phyloP scores from a whole-genome alignment of 2,329 filamentous ascomycete genomes.

The Tolypocladium ovalisporum region DNA sequence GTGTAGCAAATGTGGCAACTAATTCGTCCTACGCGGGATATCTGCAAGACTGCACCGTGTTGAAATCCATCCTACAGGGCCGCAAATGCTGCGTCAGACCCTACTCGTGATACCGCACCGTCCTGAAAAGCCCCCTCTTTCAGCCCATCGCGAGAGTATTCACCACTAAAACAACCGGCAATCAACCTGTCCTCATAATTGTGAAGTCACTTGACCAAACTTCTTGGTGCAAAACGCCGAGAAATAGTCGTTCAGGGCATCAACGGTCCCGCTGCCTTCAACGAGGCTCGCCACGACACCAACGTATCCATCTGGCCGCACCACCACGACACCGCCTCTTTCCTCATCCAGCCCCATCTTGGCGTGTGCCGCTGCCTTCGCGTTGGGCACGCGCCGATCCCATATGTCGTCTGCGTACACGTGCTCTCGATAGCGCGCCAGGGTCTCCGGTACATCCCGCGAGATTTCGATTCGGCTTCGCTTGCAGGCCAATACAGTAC shows the following conservation, averaged over 20 bases:
- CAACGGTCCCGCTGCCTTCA: conserved; percentile 68
- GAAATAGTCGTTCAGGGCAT: conserved; percentile 79
- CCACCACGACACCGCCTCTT: conserved; percentile 68
- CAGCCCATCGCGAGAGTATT: background rate
- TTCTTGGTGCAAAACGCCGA: conserved; percentile 57
- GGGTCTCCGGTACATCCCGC: conserved; percentile 55
- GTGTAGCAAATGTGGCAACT: too few species aligned
- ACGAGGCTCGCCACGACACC: conserved; percentile 63
- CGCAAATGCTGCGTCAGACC: too few species aligned
- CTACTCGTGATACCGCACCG: too few species aligned
- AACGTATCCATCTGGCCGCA: conserved; percentile 80
- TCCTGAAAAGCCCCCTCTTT: too few species aligned
- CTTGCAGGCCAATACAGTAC: conserved; percentile 59
- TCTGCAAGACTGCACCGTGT: too few species aligned
- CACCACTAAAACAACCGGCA: background rate
- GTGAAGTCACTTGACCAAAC: conserved; percentile 18
- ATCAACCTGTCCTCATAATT: background rate
- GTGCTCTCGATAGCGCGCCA: conserved; percentile 69
- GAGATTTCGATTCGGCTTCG: conserved; percentile 63
- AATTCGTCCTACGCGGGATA: too few species aligned
- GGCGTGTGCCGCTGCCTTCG: conserved; percentile 65
- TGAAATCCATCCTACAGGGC: too few species aligned
- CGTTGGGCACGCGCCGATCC: conserved; percentile 58
- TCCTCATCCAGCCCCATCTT: conserved; percentile 75
- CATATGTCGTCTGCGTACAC: conserved; percentile 79